Evolutionary conservation across 768 basidiomycete species (phyloP), one percentile per base, ranked within the genome.

Genomic region (Podaxis sp.): DNA sequence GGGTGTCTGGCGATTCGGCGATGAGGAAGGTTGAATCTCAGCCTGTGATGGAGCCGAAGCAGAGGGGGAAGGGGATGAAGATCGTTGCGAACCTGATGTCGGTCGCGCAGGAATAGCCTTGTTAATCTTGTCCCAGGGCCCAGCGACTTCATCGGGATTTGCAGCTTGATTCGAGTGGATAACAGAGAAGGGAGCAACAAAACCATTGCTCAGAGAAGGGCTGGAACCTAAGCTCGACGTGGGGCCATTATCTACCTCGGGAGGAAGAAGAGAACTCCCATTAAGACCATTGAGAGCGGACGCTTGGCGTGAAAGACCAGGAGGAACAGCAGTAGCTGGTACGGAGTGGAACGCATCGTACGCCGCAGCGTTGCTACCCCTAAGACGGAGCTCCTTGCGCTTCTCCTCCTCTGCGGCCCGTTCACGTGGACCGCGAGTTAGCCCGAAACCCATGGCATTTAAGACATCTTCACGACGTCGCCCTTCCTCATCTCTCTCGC

Each of bases 341-440:
- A 87, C 81, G 0, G 86, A 84, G 69, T 92, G 87, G 76, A 93
- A 94, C 1, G 90, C 88, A 67, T 94, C 91, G 68, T 83, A 93
- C 1, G 88, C 82, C 23, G 77, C 75, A 2, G 81, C 68, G 64
- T 76, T 74, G 46, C 69, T 72, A 50, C 72, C 73, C 25, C 82
- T 73, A 32, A 74, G 73, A 37, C 80, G 77, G 61, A 78, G 73
- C 51, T 81, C 81, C 70, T 82, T 86, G 68, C 79, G 81, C 67
- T 82, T 82, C 70, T 79, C 83, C 32, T 88, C 87, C 13, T 88
- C 87, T 54, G 88, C 81, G 9, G 78, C 79, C 7, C 86, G 81
- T 65, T 88, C 89, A 27, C 87, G 77, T 5, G 82, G 77, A 13
- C 85, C 84, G n/a, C 88, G 75, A 4, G 61, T 63, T 59, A 65